phyloP scores from a whole-genome alignment of 2,329 filamentous ascomycete species.

The Apiospora rasikravindrae region DNA sequence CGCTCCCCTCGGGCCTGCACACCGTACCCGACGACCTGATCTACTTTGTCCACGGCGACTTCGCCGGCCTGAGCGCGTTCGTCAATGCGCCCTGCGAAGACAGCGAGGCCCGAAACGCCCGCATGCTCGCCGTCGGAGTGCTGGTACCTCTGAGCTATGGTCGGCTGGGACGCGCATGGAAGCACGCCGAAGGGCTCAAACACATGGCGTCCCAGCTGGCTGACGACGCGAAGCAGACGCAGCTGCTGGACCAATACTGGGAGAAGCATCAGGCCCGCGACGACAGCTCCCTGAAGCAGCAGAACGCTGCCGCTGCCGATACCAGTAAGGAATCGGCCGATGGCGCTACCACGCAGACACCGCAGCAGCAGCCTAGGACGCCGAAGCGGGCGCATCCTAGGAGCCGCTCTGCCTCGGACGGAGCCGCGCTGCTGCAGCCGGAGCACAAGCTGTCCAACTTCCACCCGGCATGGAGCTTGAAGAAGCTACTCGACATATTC shows the following conservation, averaged over 20 bases:
- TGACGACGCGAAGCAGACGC: constrained; percentile 65
- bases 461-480: constrained; percentile 87
- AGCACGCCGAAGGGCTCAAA: constrained; percentile 79
- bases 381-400: constrained; percentile 51
- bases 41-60: constrained; percentile 87
- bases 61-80: constrained; percentile 91
- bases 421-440: constrained; percentile 60
- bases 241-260: constrained; percentile 82
- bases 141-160: constrained; percentile 87
- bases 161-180: constrained; percentile 85
- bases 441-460: constrained; percentile 74
- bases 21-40: constrained; percentile 86
- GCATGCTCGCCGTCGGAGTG: constrained; percentile 90
- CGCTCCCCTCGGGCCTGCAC: constrained; percentile 90
- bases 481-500: constrained; percentile 78
- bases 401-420: constrained; percentile 67
- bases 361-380: constrained; percentile 28
- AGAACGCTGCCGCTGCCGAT: constrained; percentile 44
- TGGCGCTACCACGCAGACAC: not conserved
- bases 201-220: constrained; percentile 73
- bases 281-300: constrained; percentile 37
- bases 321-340: constrained; percentile 50
- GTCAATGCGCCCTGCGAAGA: constrained; percentile 82
- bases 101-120: constrained; percentile 79
- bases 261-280: constrained; percentile 58